A percentile compares a stretch with the other conserved stretches of the same genome.
phyloP scores from a whole-genome alignment of 2,329 filamentous ascomycete species.

The Pseudogymnoascus sp. region DNA sequence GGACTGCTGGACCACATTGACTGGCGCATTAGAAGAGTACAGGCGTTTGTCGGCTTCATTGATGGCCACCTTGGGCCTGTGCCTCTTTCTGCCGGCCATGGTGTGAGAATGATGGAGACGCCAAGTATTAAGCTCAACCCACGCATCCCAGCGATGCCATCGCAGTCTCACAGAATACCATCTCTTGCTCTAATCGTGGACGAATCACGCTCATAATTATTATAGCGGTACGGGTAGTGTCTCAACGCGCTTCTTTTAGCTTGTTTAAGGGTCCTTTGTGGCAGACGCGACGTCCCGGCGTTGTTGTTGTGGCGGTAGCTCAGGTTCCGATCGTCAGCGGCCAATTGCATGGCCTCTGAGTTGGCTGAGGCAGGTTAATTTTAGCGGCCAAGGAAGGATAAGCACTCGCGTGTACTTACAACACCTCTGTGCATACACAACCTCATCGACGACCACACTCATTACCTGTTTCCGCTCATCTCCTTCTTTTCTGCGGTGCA shows the following conservation, averaged over 20 bases:
- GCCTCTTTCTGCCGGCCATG: constrained; percentile 37
- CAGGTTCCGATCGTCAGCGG: neutral
- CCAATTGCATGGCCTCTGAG: constrained; percentile 6
- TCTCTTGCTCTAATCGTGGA: neutral
- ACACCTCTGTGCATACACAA: constrained; percentile 6
- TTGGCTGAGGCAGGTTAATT: constrained; percentile 5
- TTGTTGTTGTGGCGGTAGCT: constrained; percentile 6
- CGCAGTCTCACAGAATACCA: neutral
- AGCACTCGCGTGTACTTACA: constrained; percentile 8
- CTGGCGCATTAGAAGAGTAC: constrained; percentile 3
- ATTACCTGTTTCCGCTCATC: neutral
- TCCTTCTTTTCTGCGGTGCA: neutral
- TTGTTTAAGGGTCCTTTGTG: constrained; percentile 1
- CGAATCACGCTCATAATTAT: neutral
- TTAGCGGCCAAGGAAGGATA: constrained; percentile 7
- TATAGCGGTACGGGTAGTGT: neutral
- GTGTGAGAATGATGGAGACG: neutral
- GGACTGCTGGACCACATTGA: constrained; percentile 40
- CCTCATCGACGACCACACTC: constrained; percentile 1
- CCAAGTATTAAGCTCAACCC: neutral
- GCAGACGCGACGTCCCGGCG: constrained; percentile 3
- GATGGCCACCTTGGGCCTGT: constrained; percentile 14
- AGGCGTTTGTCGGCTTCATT: constrained; percentile 23
- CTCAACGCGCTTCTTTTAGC: constrained; percentile 2
- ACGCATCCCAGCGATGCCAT: neutral